Evolutionary conservation across 768 basidiomycete genomes (phyloP), one percentile per base, ranked within the genome.

Genomic region (Psilocybe cyanescens): DNA sequence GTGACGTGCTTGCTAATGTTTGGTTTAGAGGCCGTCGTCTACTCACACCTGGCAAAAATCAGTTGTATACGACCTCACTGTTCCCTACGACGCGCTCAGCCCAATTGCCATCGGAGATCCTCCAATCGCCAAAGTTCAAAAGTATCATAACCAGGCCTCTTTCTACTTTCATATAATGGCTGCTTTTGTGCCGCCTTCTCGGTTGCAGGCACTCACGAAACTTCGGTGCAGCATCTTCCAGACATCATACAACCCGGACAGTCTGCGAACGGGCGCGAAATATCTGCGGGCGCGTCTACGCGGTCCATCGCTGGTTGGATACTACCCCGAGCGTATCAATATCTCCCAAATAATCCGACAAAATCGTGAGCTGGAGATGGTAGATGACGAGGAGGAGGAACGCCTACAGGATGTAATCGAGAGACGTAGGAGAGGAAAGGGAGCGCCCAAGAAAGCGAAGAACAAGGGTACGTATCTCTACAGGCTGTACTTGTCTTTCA

Each of bases 191-290:
- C 50, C 51, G 11, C 61, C 61, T 29, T 62, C 61, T 14, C 61
- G 61, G n/a, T 37, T 62, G 4, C 19, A 39, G 52, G 78, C 83
- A n/a, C 79, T 95, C 63, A 82, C 75, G 1, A 82, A 84, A 52
- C 78, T 91, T 4, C 89, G 88, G 47, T 89, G 86, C 71, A 71
- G 80, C 45, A 85, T 98, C 56, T 97, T 98, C 70, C 86, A 94
- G 70, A 97, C 94, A 8, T 80, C 90, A 3, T 94, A 91, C 77
- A 98, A 98, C 75, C 96, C 96, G 0, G 83, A 83, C 2, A 85
- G 84, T 29, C 72, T 86, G 12, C 88, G 96, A 16, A 95, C 92
- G 0, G 97, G 97, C 16, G 90, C 94, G 29, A 98, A 98, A 78
- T 95, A 97, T 78, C 86, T 98, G 49, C 87, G 90, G 17, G 81